phyloP scores from a whole-genome alignment of 495 filamentous ascomycete species.

The Chaetomidium leptoderma region DNA sequence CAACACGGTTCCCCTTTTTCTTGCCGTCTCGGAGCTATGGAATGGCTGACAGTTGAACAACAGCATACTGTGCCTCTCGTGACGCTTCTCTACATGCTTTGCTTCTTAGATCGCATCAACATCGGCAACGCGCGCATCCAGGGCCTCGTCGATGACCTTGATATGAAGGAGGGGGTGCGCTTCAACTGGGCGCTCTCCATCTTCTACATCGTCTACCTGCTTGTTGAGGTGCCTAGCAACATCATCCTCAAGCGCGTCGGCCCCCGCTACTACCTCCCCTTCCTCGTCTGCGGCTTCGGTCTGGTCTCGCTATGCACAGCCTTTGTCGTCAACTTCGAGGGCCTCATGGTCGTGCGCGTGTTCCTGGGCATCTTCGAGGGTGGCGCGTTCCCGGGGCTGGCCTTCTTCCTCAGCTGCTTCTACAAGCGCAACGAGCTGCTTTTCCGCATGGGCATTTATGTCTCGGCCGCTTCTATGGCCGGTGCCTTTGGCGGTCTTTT shows the following conservation, averaged over 20 bases:
- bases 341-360: slow-evolving; percentile 40
- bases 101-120: slow-evolving; percentile 51
- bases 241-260: slow-evolving; percentile 58
- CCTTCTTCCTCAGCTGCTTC: slow-evolving; percentile 55
- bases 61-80: slow-evolving; percentile 50
- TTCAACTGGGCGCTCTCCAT: slow-evolving; percentile 58
- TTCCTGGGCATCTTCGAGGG: slow-evolving; percentile 52
- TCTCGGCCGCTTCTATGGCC: slow-evolving; percentile 52
- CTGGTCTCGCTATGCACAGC: slow-evolving; percentile 43
- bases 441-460: slow-evolving; percentile 54
- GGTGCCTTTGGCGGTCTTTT: slow-evolving; percentile 56
- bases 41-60: too few relatives aligned
- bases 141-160: slow-evolving; percentile 51
- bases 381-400: slow-evolving; percentile 53
- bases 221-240: slow-evolving; percentile 63
- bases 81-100: slow-evolving; percentile 51
- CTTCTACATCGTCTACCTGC: slow-evolving; percentile 65
- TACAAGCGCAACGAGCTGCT: slow-evolving; percentile 55
- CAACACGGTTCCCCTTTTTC: too few relatives aligned
- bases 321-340: slow-evolving; percentile 41
- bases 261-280: slow-evolving; percentile 60
- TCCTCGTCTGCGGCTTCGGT: slow-evolving; percentile 49
- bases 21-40: too few relatives aligned
- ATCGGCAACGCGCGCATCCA: slow-evolving; percentile 63
- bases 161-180: slow-evolving; percentile 43